Conservation (phyloP, 768 basidiomycete genomes). For the Mycena haematopus region DNA sequence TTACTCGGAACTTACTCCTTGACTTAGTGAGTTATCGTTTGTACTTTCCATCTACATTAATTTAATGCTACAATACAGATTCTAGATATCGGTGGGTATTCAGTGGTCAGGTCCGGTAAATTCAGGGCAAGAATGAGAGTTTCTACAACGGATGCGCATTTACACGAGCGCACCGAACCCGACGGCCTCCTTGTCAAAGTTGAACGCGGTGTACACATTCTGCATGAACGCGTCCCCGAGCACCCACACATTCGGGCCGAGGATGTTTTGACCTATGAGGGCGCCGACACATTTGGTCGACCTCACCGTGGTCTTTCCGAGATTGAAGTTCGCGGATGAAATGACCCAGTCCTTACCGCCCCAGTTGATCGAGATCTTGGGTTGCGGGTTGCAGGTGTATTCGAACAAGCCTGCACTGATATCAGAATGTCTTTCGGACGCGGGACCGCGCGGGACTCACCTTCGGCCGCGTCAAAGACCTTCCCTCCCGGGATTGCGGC, state of each 20-base stretch:
- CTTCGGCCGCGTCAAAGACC: background rate
- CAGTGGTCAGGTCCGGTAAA: no score
- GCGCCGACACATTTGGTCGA: constrained; percentile 54
- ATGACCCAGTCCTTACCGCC: constrained; percentile 46
- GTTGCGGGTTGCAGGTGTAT: constrained; percentile 32
- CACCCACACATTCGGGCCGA: background rate
- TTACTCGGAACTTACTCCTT: no score
- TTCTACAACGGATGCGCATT: no score
- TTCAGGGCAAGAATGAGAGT: no score
- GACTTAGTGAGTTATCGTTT: no score
- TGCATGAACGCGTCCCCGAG: constrained; percentile 36
- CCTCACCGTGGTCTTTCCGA: constrained; percentile 49
- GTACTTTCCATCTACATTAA: no score
- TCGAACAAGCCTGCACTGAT: background rate
- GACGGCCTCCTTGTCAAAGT: constrained; percentile 38
- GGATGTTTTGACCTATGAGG: constrained; percentile 39
- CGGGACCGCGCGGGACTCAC: background rate
- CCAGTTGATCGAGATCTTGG: constrained; percentile 41
- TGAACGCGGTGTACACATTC: constrained; percentile 50
- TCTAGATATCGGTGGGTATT: no score
- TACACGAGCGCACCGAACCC: constrained; percentile 38
- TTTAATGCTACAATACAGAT: no score
- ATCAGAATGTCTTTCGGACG: background rate
- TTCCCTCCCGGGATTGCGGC: background rate
- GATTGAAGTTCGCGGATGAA: constrained; percentile 46